These are phyloP conservation scores for Colletotrichum destructivum DNA, from an alignment of 2,329 filamentous ascomycete genomes.

Conservation along the genomic window DNA sequence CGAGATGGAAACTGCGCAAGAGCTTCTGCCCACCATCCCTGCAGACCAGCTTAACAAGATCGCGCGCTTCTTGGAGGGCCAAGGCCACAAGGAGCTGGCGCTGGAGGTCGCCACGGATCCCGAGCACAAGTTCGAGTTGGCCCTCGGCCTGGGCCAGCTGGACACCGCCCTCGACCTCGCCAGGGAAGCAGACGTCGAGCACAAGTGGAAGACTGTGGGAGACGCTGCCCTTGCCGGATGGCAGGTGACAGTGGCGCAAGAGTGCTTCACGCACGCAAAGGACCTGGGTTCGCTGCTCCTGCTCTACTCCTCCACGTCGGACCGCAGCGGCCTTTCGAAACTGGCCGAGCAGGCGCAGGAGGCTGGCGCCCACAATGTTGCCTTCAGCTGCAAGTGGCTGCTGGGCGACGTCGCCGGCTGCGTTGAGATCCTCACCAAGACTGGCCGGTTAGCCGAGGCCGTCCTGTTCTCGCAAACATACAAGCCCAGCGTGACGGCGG, in stretches of 20 bases:
- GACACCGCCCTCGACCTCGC: conserved; percentile 90
- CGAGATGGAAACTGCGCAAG: conserved; percentile 91
- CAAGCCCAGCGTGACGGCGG: conserved; percentile 82
- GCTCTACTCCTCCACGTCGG: conserved; percentile 87
- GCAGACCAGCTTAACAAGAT: conserved; percentile 98
- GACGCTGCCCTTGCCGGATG: conserved; percentile 89
- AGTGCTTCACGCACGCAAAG: conserved; percentile 93
- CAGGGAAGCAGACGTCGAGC: conserved; percentile 86
- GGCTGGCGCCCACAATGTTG: conserved; percentile 89
- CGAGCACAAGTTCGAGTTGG: conserved; percentile 96
- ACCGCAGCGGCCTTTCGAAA: conserved; percentile 79
- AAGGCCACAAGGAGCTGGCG: conserved; percentile 96
- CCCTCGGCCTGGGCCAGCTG: conserved; percentile 85
- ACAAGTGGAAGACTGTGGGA: conserved; percentile 98
- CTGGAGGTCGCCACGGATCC: conserved; percentile 94
- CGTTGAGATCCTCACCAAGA: conserved; percentile 83
- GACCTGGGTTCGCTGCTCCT: conserved; percentile 92
- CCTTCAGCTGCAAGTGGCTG: conserved; percentile 92
- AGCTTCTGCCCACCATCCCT: conserved; percentile 87
- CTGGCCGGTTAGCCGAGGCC: conserved; percentile 85
- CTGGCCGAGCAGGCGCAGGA: conserved; percentile 83
- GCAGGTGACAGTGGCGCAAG: conserved; percentile 89
- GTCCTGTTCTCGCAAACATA: conserved; percentile 96
- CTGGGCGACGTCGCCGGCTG: conserved; percentile 87
- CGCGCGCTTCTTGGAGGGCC: conserved; percentile 95